Evolutionary conservation across 768 basidiomycete genomes (phyloP), one percentile per base, ranked within the genome.

Genomic region (Trametes cingulata): DNA sequence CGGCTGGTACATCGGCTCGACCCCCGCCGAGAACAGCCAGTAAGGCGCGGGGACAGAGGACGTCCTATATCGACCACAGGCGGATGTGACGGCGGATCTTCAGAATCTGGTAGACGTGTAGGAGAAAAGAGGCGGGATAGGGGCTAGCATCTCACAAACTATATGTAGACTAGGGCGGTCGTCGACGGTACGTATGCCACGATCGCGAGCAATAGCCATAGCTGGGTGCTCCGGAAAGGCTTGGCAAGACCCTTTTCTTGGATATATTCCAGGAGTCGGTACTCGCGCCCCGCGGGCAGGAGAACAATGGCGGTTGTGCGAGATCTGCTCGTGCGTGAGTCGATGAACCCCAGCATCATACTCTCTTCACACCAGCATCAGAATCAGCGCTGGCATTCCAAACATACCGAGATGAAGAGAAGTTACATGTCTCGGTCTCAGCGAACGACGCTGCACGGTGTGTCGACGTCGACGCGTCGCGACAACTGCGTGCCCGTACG

Each of bases 1-100:
- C 36, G 91, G 95, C 79, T 98, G 96, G 96, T 46, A 58, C 48
- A 63, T 63, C 52, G 49, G 52, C 45, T 33, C 37, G 36, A 42
- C n/a, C 15, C 56, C 56, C 2, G 39, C 12, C 12, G 47, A 33
- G 39, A 33, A 54, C n/a, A 35, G 35, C 46, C 25, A 25, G 46
- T 47, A 41, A 52, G 39, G 3, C 36, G 14, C 13, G 35, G 2
- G 49, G 17, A 19, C 36, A 37, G 14, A 7, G 37, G 24, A 50
- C 5, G 29, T 33, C 29, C 29, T 33, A 33, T 33, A 33, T 33
- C 29, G 4, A 33, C 29, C 29, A 5, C 4, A 4, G 29, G 29
- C 4, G 29, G 29, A 33, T 33, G 29, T 33, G 29, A 10, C 29
- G 29, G 29, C 29, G 29, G 29, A 33, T 33, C 29, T 33, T 33